Base-by-base conservation (phyloP, 768 basidiomycete genomes). In the Kockovaella imperatae region DNA sequence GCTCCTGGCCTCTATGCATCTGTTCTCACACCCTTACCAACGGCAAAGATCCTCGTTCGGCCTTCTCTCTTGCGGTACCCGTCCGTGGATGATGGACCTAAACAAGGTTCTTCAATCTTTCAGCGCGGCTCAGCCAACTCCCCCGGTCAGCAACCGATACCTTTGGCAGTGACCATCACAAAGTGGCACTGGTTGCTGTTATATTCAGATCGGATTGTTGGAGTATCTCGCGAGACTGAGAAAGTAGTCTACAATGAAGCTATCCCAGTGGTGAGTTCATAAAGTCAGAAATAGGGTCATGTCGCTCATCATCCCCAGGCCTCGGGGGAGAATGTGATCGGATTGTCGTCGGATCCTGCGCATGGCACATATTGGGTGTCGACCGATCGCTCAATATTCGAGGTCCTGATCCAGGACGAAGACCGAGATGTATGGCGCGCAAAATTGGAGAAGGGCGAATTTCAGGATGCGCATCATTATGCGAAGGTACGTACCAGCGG, bases 361-460 rank as follows among this genome's bases (percentile, higher is more conserved):
- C 80, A 84, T 7, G 83, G 80, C 70, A 97, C 93, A 13, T 91
- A 84, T 60, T 99, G 95, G 95, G 79, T 90, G 1, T 91, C 83
- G 65, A 91, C 91, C 0, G 83, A 87, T 55, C 80, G 82, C 52
- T 84, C 87, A 0, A 77, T 99, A 17, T 90, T 86, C 59, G 95
- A 99, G 62, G 73, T 99, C 21, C 80, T 83, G 5, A 77, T 87
- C 10, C 77, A 77, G 6, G 88, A 91, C 59, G 95, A 99, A 73
- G 86, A 86, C 62, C 79, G 91, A 10, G 87, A 96, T 65, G 83
- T 99, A 6, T 99, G 95, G 95, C 81, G 82, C 62, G 82, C 90
- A 45, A 88, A 86, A 69, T 76, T 96, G 7, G 79, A 83, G 45
- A 81, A 84, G 59, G 80, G 78, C 2, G 79, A 83, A 45, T 89